A percentile compares a stretch with the other conserved stretches of the same genome.
phyloP scores from a whole-genome alignment of 1,139 yeast species.

The Candida smagusa region DNA sequence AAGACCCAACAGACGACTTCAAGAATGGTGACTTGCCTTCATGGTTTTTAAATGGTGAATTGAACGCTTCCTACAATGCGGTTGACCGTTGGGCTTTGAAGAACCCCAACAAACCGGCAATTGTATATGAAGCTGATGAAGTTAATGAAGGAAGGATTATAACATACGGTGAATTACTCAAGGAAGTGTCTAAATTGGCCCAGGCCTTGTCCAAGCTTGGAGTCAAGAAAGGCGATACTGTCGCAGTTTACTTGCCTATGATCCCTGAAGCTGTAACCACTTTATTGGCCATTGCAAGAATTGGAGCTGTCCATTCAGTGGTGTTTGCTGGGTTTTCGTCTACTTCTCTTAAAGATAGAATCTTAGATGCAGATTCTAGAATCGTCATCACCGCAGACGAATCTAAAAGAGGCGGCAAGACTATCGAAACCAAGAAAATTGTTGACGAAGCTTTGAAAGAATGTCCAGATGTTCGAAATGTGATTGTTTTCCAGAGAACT shows the following conservation, averaged over 20 bases:
- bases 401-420: slow-evolving; percentile 79
- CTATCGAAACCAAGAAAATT: slow-evolving; percentile 76
- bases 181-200: slow-evolving; percentile 66
- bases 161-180: slow-evolving; percentile 69
- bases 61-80: slow-evolving; percentile 75
- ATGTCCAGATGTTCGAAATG: slow-evolving; percentile 66
- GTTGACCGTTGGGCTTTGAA: slow-evolving; percentile 78
- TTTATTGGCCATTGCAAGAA: slow-evolving; percentile 67
- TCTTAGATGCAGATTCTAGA: slow-evolving; percentile 70
- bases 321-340: slow-evolving; percentile 83
- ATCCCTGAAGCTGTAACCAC: slow-evolving; percentile 78
- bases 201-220: slow-evolving; percentile 65
- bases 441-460: slow-evolving; percentile 76
- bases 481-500: slow-evolving; percentile 71
- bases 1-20: slow-evolving; percentile 47
- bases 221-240: slow-evolving; percentile 78
- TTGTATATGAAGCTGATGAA: slow-evolving; percentile 79
- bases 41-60: slow-evolving; percentile 76
- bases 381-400: slow-evolving; percentile 79
- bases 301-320: slow-evolving; percentile 82
- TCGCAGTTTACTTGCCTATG: slow-evolving; percentile 85
- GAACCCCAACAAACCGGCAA: slow-evolving; percentile 72
- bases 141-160: slow-evolving; percentile 59
- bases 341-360: slow-evolving; percentile 72
- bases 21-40: slow-evolving; percentile 66